Evolutionary conservation across 2,329 filamentous ascomycete genomes (phyloP).

Genomic region (Aspergillus sp.): DNA sequence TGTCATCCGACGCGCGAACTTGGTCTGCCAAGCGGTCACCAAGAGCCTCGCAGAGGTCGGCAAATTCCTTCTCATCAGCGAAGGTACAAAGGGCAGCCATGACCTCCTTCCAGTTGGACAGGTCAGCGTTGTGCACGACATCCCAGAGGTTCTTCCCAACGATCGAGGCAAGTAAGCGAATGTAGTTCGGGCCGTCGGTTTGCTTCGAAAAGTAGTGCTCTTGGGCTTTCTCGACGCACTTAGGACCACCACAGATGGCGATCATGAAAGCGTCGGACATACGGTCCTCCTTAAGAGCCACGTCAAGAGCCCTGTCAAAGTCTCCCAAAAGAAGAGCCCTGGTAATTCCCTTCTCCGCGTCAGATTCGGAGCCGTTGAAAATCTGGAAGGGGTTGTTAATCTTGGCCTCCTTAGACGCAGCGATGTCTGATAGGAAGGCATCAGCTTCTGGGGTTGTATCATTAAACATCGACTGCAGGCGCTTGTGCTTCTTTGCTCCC

Average conservation of each 20-base stretch:
- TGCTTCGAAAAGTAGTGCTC: slow-evolving; percentile 81
- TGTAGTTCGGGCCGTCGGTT: slow-evolving; percentile 77
- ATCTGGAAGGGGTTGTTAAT: slow-evolving; percentile 93
- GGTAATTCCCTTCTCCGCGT: slow-evolving; percentile 80
- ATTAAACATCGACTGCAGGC: slow-evolving; percentile 68
- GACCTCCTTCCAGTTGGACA: slow-evolving; percentile 91
- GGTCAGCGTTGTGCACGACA: slow-evolving; percentile 89
- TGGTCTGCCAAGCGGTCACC: slow-evolving; percentile 82
- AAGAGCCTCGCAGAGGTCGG: slow-evolving; percentile 88
- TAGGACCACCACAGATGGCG: slow-evolving; percentile 90
- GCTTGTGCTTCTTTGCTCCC: slow-evolving; percentile 51
- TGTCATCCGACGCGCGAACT: slow-evolving; percentile 49
- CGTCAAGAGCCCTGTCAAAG: slow-evolving; percentile 81
- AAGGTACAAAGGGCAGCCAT: slow-evolving; percentile 96
- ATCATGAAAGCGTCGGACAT: slow-evolving; percentile 97
- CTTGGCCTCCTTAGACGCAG: slow-evolving; percentile 83
- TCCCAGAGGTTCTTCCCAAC: slow-evolving; percentile 98
- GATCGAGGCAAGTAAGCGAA: slow-evolving; percentile 82
- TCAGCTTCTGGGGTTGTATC: slow-evolving; percentile 66
- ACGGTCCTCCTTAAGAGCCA: slow-evolving; percentile 80
- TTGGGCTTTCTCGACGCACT: slow-evolving; percentile 90
- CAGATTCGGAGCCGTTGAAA: slow-evolving; percentile 73
- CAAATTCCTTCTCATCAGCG: slow-evolving; percentile 82
- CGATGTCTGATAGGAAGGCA: slow-evolving; percentile 76
- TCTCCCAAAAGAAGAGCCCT: slow-evolving; percentile 81